Base-by-base conservation (phyloP, 768 basidiomycete genomes). In the Auriscalpium orientale region DNA sequence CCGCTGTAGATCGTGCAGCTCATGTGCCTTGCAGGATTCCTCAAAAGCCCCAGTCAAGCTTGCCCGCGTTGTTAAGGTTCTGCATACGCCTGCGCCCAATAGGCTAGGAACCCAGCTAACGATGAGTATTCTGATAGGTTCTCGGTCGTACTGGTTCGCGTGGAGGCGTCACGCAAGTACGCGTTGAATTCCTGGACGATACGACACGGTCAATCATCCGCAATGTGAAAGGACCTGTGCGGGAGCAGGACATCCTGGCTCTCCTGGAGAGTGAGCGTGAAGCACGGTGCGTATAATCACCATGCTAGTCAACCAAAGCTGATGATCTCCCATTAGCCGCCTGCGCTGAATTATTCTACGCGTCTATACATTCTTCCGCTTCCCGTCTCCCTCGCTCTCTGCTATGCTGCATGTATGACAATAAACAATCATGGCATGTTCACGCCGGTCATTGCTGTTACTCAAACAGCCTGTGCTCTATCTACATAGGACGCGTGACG, bases 111-210 rank as follows among this genome's bases (percentile, higher is more conserved):
- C 63, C 68, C 54, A 65, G 58, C 11, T 47, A 13, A 22, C 28
- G 12, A 18, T 35, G 35, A 46, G 56, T 45, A 36, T 46, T 58
- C 58, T 53, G 53, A 64, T 62, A 97, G 93, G 92, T 98, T 72
- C 87, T 98, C 67, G 97, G 97, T 68, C 87, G 97, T 68, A 99
- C 97, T 70, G 95, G 95, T 60, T 98, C 95, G 66, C 91, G 95
- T 71, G 95, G 95, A 76, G 95, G 95, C 78, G 94, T 98, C 67
- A 98, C 94, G 59, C 95, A 98, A 79, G 95, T 98, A 75, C 92
- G 95, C 64, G 97, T 99, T 64, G 97, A 98, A 71, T 97, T 99
- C 79, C 87, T 98, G 89, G 95, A 98, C 72, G 95, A 98, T 72
- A 84, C 90, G 54, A 83, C 85, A 62, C 89, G 95, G 66, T 88